A percentile compares a stretch with the other conserved stretches of the same genome.
phyloP scores from a whole-genome alignment of 192 early-diverging fungal genomes.

The Spinellus fusiger region DNA sequence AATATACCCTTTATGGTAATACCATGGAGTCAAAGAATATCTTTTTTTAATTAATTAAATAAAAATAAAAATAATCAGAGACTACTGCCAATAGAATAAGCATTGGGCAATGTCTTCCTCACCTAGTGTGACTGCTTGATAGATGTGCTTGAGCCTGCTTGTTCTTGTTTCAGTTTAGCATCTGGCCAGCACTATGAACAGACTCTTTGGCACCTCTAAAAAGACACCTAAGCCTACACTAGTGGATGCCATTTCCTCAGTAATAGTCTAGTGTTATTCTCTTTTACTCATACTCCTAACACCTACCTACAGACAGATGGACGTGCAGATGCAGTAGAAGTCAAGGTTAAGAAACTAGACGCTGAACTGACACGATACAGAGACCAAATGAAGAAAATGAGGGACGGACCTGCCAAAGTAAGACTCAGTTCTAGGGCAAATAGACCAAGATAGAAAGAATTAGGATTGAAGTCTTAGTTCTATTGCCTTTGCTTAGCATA shows the following conservation, averaged over 20 bases:
- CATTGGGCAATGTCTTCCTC: too few species aligned
- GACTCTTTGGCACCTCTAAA: conserved; percentile 88
- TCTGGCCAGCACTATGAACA: conserved; percentile 59
- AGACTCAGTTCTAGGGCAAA: background rate
- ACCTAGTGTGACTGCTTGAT: too few species aligned
- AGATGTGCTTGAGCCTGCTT: background rate
- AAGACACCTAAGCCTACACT: conserved; percentile 83
- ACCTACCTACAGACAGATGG: conserved; percentile 62
- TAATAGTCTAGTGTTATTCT: conserved; percentile 21
- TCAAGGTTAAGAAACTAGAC: conserved; percentile 92
- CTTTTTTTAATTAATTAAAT: too few species aligned
- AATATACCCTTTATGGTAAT: too few species aligned
- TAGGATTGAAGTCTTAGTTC: background rate
- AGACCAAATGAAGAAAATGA: conserved; percentile 94
- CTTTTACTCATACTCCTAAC: background rate
- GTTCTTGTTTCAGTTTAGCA: background rate
- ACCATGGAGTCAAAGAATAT: too few species aligned
- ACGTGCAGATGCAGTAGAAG: conserved; percentile 81
- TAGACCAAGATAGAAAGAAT: background rate
- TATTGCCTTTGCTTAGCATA: background rate
- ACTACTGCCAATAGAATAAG: too few species aligned
- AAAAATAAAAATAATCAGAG: too few species aligned
- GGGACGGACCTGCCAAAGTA: conserved; percentile 80
- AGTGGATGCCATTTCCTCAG: conserved; percentile 74
- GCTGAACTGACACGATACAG: conserved; percentile 85